phyloP scores from a whole-genome alignment of 768 basidiomycete genomes.

The Cyclocybe cylindracea region DNA sequence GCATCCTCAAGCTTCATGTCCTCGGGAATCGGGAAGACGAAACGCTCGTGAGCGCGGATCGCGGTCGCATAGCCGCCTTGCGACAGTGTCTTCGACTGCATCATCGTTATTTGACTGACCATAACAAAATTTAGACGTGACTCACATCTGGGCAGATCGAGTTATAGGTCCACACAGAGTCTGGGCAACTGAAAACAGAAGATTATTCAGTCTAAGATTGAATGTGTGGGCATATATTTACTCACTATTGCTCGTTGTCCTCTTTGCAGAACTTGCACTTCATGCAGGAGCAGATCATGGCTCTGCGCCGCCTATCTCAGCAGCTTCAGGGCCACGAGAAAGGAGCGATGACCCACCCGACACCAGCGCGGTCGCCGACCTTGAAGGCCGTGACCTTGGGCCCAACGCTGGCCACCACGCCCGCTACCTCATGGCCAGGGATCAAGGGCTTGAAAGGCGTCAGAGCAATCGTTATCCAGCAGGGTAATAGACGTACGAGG shows the following conservation, averaged over 20 bases:
- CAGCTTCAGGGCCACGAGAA: neutral
- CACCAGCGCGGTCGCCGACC: conserved; percentile 57
- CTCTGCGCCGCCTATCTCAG: conserved; percentile 36
- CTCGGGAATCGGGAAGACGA: conserved; percentile 61
- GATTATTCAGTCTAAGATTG: neutral
- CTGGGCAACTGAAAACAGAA: conserved; percentile 35
- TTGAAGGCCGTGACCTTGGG: conserved; percentile 54
- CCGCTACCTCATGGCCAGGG: conserved; percentile 58
- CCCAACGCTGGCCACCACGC: conserved; percentile 53
- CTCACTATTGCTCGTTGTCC: conserved; percentile 55
- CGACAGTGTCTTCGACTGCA: conserved; percentile 32
- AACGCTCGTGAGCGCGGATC: conserved; percentile 49
- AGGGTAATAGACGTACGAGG: conserved; percentile 17
- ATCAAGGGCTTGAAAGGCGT: conserved; percentile 30
- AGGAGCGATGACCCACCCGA: conserved; percentile 24
- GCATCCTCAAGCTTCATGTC: conserved; percentile 50
- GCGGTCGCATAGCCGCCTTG: conserved; percentile 51
- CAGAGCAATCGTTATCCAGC: neutral
- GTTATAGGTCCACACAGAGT: conserved; percentile 43
- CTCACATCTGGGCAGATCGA: conserved; percentile 37
- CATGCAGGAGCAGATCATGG: conserved; percentile 47
- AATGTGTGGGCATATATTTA: neutral
- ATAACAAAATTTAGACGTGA: neutral
- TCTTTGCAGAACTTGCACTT: conserved; percentile 48
- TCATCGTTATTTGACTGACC: neutral